These are phyloP conservation scores for Suhomyces sp. DNA, from an alignment of 805 yeast genomes.

Conservation along the genomic window DNA sequence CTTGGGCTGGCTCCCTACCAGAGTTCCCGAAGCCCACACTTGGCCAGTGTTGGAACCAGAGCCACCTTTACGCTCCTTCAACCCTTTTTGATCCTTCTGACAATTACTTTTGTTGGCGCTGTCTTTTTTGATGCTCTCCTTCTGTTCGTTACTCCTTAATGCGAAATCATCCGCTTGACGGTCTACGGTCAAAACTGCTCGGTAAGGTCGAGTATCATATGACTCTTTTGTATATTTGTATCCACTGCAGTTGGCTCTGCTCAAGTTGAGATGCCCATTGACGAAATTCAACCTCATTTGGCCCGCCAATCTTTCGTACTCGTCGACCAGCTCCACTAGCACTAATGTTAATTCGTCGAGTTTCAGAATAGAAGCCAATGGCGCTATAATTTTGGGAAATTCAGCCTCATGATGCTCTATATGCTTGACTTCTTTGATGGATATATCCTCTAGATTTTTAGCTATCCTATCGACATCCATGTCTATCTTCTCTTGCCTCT, in stretches of 20 bases:
- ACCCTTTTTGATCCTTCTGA: not conserved
- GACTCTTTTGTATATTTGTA: conserved; percentile 38
- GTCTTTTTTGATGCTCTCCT: conserved; percentile 1
- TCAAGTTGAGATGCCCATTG: conserved; percentile 39
- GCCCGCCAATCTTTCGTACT: conserved; percentile 28
- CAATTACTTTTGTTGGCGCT: not conserved
- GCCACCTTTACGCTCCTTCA: not conserved
- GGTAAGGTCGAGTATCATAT: conserved; percentile 37
- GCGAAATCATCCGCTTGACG: conserved; percentile 1
- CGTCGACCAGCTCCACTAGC: conserved; percentile 30
- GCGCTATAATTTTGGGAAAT: not conserved
- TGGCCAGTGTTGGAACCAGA: not conserved
- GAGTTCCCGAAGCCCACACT: not conserved
- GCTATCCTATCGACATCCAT: conserved; percentile 5
- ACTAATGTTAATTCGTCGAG: conserved; percentile 8
- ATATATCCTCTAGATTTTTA: conserved; percentile 9
- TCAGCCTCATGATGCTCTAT: not conserved
- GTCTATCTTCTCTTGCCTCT: not conserved
- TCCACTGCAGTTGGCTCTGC: conserved; percentile 44
- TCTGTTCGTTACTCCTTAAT: conserved; percentile 1
- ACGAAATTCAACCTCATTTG: conserved; percentile 20
- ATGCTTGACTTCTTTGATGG: conserved; percentile 1
- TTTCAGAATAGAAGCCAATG: not conserved
- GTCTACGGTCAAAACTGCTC: conserved; percentile 22
- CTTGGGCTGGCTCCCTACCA: not conserved